Conservation (phyloP, 2,329 filamentous ascomycete genomes). For the Cordyceps cicadae region DNA sequence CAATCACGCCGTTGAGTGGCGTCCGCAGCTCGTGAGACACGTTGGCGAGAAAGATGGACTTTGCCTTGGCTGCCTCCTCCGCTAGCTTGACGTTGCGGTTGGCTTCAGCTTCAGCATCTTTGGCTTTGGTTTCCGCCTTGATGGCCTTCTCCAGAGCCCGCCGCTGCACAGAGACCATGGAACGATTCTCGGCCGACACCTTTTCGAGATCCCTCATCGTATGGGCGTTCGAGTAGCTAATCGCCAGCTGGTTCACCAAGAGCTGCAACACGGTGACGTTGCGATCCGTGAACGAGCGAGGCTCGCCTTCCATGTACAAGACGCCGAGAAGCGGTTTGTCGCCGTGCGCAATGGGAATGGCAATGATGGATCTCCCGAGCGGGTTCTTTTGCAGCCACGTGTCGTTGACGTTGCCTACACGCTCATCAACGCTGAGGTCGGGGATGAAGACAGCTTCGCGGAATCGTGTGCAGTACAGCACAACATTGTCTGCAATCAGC, state of each 20-base stretch:
- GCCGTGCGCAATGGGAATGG: slow-evolving; percentile 70
- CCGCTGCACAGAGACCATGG: slow-evolving; percentile 72
- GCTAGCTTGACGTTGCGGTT: slow-evolving; percentile 73
- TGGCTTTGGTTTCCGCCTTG: slow-evolving; percentile 67
- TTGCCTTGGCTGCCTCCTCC: slow-evolving; percentile 75
- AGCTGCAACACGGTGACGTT: slow-evolving; percentile 59
- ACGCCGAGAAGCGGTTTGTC: slow-evolving; percentile 62
- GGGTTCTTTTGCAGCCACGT: slow-evolving; percentile 62
- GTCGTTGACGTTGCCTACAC: slow-evolving; percentile 67
- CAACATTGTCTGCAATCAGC: slow-evolving; percentile 66
- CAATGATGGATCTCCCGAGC: slow-evolving; percentile 64
- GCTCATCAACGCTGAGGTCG: slow-evolving; percentile 65
- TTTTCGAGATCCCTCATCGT: slow-evolving; percentile 65
- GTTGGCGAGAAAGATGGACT: slow-evolving; percentile 71
- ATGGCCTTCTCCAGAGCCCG: slow-evolving; percentile 63
- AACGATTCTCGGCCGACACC: slow-evolving; percentile 67
- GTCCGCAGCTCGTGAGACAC: slow-evolving; percentile 76
- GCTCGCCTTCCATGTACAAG: slow-evolving; percentile 66
- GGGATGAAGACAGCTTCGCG: slow-evolving; percentile 66
- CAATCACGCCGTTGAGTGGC: slow-evolving; percentile 80
- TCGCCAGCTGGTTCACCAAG: slow-evolving; percentile 70
- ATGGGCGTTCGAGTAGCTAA: slow-evolving; percentile 61
- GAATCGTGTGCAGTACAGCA: slow-evolving; percentile 69
- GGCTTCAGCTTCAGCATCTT: slow-evolving; percentile 66
- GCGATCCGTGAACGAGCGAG: slow-evolving; percentile 69